phyloP scores from a whole-genome alignment of 441 rosid species.

The Capsella rubella region DNA sequence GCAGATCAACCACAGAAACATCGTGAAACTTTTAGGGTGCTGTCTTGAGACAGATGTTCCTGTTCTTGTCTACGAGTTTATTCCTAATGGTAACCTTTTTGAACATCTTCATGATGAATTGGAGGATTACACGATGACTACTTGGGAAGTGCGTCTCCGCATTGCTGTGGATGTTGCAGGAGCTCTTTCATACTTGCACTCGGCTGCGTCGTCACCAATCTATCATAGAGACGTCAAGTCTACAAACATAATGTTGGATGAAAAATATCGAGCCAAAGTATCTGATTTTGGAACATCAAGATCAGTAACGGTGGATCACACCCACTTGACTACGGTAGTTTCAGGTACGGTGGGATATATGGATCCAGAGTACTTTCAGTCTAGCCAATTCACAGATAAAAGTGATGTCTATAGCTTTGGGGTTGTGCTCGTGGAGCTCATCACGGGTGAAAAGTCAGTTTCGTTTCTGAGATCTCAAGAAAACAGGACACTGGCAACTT shows the following conservation, averaged over 20 bases:
- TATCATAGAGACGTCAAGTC: no score
- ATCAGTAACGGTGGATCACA: no score
- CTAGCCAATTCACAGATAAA: slow-evolving; percentile 57
- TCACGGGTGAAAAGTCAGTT: slow-evolving; percentile 19
- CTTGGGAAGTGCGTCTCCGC: no score
- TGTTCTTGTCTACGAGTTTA: background rate
- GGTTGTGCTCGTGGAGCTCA: slow-evolving; percentile 56
- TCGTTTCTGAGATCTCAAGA: background rate
- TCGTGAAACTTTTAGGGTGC: slow-evolving; percentile 2
- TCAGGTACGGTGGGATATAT: slow-evolving; percentile 3
- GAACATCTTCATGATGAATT: slow-evolving; percentile 7
- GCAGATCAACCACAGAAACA: slow-evolving; percentile 9
- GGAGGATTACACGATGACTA: background rate
- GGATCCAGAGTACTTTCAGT: slow-evolving; percentile 31
- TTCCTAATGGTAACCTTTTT: slow-evolving; percentile 1
- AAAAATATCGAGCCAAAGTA: no score
- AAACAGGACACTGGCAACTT: background rate
- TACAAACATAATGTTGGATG: no score
- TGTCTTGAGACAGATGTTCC: slow-evolving; percentile 7
- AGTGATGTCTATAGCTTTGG: slow-evolving; percentile 73
- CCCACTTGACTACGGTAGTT: no score
- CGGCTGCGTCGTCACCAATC: no score
- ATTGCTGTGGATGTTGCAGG: no score
- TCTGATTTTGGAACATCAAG: no score
- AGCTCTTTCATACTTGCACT: no score